These are phyloP conservation scores for Raffaelea albimanens DNA, from an alignment of 2,329 filamentous ascomycete genomes.

Conservation along the genomic window DNA sequence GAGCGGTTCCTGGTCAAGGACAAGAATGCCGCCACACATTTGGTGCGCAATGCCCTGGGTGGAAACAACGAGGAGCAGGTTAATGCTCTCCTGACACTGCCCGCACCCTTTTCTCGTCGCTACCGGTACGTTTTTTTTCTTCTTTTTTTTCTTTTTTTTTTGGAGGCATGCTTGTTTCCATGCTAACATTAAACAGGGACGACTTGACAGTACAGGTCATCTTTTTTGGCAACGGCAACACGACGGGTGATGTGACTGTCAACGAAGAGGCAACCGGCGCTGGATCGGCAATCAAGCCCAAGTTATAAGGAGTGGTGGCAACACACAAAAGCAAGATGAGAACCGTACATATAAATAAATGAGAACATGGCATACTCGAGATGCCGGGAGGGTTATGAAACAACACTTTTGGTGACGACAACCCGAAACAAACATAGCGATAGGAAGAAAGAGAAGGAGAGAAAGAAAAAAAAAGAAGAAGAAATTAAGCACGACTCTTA, in stretches of 20 bases:
- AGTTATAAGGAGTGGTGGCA: slow-evolving; percentile 14
- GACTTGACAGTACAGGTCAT: slow-evolving; percentile 97
- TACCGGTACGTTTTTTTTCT: slow-evolving; percentile 58
- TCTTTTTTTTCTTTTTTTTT: background rate
- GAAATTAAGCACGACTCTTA: too few relatives aligned
- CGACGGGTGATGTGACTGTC: slow-evolving; percentile 67
- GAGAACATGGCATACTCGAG: background rate
- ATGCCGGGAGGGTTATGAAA: too few relatives aligned
- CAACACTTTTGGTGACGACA: too few relatives aligned
- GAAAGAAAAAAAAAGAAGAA: too few relatives aligned
- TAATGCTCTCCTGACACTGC: slow-evolving; percentile 81
- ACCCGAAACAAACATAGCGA: too few relatives aligned
- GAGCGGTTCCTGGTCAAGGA: slow-evolving; percentile 90
- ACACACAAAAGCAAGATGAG: too few relatives aligned
- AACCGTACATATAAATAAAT: background rate
- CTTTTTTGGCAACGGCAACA: slow-evolving; percentile 81
- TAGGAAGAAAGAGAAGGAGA: too few relatives aligned
- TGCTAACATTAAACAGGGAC: slow-evolving; percentile 47
- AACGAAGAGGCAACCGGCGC: slow-evolving; percentile 79
- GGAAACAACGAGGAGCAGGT: slow-evolving; percentile 91
- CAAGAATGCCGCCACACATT: slow-evolving; percentile 90
- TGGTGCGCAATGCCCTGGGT: slow-evolving; percentile 89
- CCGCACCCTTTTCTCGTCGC: slow-evolving; percentile 80
- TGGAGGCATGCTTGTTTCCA: slow-evolving; percentile 4
- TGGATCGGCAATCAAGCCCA: slow-evolving; percentile 20